Base-by-base conservation (phyloP, 2,329 filamentous ascomycete species). In the Geosmithia flava region DNA sequence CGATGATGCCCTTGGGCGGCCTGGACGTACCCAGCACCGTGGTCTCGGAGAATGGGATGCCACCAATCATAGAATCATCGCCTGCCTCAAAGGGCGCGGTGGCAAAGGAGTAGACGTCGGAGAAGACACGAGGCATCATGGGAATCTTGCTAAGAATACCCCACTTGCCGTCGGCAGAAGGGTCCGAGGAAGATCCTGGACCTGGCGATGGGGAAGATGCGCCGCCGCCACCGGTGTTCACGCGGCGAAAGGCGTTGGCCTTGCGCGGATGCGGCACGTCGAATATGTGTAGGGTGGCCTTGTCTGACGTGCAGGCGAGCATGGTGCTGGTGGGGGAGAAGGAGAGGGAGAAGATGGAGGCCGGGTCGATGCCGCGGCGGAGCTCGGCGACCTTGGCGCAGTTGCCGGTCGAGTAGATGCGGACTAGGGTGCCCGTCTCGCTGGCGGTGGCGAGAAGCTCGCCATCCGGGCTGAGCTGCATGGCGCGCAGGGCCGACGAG, bases 241-340 rank as follows among this genome's bases (percentile, higher is more conserved):
- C 61, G 51, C 60, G 59, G 42, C 58, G 59, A 29, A 59, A 40
- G 6, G 44, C 54, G 7, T 60, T 55, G 3, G 65, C 62, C 52
- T 67, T 68, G 46, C 69, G 70, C 8, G 71, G 68, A 50, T 77
- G 75, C 3, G 84, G 83, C 1, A 96, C 74, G 59, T 97, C 89
- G 60, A 96, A 98, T 39, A 98, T 77, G 65, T 98, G 93, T 11
- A 98, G 73, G 1, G 90, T 98, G 6, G 87, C 90, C 67, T 97
- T 98, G 71, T 98, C 93, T 1, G 90, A 96, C 1, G 91, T 97
- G 52, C 89, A 91, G 23, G 93, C 93, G 11, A 97, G 75, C 59
- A 89, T 76, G 42, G 75, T 78, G 47, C 85, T 86, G 1, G 82
- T 82, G 1, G 90, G 90, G 19, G 87, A 94, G 62, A 98, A 93